Evolutionary conservation across 108 stramenopile genomes (phyloP).

Genomic region (Parmales sp.): DNA sequence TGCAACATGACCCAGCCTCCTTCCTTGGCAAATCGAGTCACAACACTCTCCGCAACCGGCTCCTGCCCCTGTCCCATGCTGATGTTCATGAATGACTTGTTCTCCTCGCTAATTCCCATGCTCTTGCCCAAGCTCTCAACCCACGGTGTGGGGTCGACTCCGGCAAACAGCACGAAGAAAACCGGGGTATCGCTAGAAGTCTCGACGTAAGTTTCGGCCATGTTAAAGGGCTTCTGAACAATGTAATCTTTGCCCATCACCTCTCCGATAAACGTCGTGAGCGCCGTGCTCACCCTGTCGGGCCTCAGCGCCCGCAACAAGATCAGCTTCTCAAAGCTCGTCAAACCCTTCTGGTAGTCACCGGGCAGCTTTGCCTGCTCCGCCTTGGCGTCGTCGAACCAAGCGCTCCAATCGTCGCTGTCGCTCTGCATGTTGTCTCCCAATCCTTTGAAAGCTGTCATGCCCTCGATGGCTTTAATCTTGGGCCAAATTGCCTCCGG

Average conservation of each 20-base stretch:
- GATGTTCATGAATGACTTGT: conserved; percentile 61
- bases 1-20: conserved; percentile 81
- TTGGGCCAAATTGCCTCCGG: conserved; percentile 59
- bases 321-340: conserved; percentile 44
- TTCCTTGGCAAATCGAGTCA: conserved; percentile 41
- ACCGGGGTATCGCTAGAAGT: conserved; percentile 48
- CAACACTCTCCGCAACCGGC: conserved; percentile 45
- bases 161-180: conserved; percentile 71
- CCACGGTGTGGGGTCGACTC: conserved; percentile 69
- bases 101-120: conserved; percentile 40
- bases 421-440: conserved; percentile 67
- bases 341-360: conserved; percentile 44
- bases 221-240: conserved; percentile 53
- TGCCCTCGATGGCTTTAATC: conserved; percentile 53
- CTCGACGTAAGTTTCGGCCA: conserved; percentile 45
- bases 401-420: conserved; percentile 61
- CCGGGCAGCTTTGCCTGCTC: conserved; percentile 57
- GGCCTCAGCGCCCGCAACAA: conserved; percentile 62
- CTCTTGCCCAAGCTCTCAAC: conserved; percentile 54
- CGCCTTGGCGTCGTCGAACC: conserved; percentile 56
- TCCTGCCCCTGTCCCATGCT: conserved; percentile 77
- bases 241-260: conserved; percentile 54
- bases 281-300: conserved; percentile 49
- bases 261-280: conserved; percentile 41
- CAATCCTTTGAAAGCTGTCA: conserved; percentile 43